Conservation (phyloP, 495 filamentous ascomycete genomes). For the Hypoxylon subgilvum region DNA sequence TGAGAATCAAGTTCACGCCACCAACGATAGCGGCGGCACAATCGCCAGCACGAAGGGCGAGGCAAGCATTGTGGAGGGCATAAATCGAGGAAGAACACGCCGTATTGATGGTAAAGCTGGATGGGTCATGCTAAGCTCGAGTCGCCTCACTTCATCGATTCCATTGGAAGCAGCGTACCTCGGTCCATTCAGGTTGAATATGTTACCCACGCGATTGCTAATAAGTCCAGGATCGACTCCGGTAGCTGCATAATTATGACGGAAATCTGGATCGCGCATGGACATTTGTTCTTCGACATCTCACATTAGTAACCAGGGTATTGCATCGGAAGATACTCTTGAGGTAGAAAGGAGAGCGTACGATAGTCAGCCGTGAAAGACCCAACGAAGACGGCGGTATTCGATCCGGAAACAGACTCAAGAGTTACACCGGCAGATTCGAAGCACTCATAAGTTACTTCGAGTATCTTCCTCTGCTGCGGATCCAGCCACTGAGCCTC, state of each 20-base stretch:
- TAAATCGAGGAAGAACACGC: constrained; percentile 20
- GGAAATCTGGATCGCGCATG: constrained; percentile 33
- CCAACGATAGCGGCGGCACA: constrained; percentile 50
- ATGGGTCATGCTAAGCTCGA: neutral
- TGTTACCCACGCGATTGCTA: constrained; percentile 56
- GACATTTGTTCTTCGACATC: constrained; percentile 26
- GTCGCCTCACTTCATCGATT: neutral
- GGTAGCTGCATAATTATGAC: constrained; percentile 41
- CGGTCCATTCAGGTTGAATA: constrained; percentile 58
- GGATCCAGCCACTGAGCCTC: constrained; percentile 51
- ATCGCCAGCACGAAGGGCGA: constrained; percentile 6
- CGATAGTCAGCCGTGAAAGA: constrained; percentile 53
- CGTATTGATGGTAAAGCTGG: constrained; percentile 45
- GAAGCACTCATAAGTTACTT: constrained; percentile 56
- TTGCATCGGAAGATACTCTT: too few relatives aligned
- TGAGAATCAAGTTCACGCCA: constrained; percentile 55
- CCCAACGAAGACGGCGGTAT: constrained; percentile 48
- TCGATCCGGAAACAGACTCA: constrained; percentile 44
- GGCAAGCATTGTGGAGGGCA: constrained; percentile 11
- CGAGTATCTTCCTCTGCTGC: constrained; percentile 41
- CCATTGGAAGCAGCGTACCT: neutral
- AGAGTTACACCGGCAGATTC: constrained; percentile 53
- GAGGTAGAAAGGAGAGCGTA: neutral
- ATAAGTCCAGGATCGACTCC: constrained; percentile 44
- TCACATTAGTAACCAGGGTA: neutral